Conservation (phyloP, 345 rosid species). For the Eucalyptus melliodora region DNA sequence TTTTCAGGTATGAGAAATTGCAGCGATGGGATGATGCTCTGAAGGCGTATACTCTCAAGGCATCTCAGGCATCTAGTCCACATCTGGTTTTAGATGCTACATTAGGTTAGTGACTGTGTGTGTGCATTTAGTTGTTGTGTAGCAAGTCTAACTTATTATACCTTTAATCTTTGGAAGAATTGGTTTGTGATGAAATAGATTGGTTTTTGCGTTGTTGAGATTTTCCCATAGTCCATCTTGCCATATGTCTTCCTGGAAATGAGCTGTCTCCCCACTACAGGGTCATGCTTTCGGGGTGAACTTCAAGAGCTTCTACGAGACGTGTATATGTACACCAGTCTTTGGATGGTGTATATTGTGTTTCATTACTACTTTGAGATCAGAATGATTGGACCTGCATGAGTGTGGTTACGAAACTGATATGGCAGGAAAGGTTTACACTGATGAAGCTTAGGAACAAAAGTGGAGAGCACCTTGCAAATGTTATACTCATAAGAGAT, state of each 20-base stretch:
- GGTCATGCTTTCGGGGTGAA: background rate
- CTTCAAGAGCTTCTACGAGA: background rate
- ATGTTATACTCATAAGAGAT: background rate
- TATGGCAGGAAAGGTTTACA: background rate
- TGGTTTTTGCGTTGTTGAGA: background rate
- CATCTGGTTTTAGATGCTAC: slow-evolving; percentile 85
- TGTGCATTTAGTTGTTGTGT: background rate
- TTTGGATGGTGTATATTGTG: background rate
- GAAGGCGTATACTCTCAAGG: slow-evolving; percentile 85
- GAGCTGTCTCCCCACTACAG: background rate
- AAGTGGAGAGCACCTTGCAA: background rate
- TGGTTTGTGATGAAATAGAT: background rate
- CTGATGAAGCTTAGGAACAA: background rate
- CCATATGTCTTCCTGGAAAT: background rate
- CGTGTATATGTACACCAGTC: background rate
- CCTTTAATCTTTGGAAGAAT: background rate
- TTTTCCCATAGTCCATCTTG: background rate
- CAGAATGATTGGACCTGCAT: background rate
- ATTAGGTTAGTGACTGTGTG: slow-evolving; percentile 31
- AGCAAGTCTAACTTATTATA: background rate
- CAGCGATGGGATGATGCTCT: slow-evolving; percentile 99
- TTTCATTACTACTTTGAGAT: background rate
- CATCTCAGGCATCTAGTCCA: slow-evolving; percentile 68
- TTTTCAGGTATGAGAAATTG: slow-evolving; percentile 91
- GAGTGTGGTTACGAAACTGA: background rate